A percentile compares a stretch with the other conserved stretches of the same genome.
Evolutionary conservation across 2,329 filamentous ascomycete genomes (phyloP).

Genomic region (Magnaporthiopsis incrustans): DNA sequence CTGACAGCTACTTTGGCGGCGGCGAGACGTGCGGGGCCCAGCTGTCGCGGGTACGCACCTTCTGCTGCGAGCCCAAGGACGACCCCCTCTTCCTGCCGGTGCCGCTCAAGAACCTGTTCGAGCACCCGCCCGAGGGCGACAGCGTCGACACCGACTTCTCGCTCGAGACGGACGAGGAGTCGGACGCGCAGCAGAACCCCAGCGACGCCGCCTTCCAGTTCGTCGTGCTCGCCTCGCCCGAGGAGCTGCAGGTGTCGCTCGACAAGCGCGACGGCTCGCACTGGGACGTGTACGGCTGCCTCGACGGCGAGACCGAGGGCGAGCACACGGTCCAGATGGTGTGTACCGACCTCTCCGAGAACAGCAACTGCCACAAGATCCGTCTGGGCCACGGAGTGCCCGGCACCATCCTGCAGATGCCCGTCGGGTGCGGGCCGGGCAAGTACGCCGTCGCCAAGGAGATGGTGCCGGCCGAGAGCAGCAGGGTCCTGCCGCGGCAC

Average conservation of each 20-base stretch:
- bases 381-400: conserved; percentile 23
- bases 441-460: conserved; percentile 19
- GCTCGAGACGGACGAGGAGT: not conserved
- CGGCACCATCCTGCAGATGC: conserved; percentile 33
- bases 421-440: conserved; percentile 9
- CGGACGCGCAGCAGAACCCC: conserved; percentile 14
- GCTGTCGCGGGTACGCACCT: not conserved
- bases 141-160: not conserved
- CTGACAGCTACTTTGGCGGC: not conserved
- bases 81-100: conserved; percentile 1
- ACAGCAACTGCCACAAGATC: conserved; percentile 31
- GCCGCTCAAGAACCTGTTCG: conserved; percentile 6
- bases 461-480: conserved; percentile 17
- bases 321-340: conserved; percentile 28
- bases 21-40: not conserved
- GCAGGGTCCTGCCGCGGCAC: conserved; percentile 16
- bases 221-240: conserved; percentile 23
- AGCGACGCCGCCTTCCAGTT: conserved; percentile 25
- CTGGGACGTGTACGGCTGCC: conserved; percentile 33
- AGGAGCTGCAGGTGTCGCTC: conserved; percentile 24
- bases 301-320: conserved; percentile 18
- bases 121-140: conserved; percentile 2
- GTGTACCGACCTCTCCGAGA: conserved; percentile 24
- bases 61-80: not conserved
- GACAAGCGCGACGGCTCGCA: conserved; percentile 35